Evolutionary conservation across 768 basidiomycete genomes (phyloP), one percentile per base, ranked within the genome.

Genomic region (Russula earlei): DNA sequence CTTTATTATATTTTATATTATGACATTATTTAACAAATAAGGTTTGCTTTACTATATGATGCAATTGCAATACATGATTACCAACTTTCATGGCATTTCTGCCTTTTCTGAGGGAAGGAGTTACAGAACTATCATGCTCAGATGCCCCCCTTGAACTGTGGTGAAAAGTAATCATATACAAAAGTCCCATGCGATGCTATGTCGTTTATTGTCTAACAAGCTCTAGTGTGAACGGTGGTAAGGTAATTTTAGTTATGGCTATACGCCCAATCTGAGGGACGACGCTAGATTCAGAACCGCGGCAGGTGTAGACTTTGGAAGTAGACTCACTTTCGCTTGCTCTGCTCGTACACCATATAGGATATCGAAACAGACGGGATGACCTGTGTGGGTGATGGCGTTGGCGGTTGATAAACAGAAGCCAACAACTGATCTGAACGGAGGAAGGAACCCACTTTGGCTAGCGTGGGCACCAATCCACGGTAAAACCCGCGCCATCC

Each of bases 331-430:
- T 75, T 84, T 68, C 84, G 79, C 74, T 90, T 92, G 64, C 78
- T 83, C 64, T 87, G 82, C 67, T 92, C 90, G 70, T 92, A 92
- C 60, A 96, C 94, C 38, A 96, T 83, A 71, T 96, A 96, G 58
- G 91, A 91, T 71, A 98, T 97, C 8, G 93, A 95, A 41, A 98
- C 95, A 4, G 93, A 86, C 49, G 95, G 95, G 43, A 96, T 84
- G 56, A 98, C 95, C 88, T 91, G 63, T 33, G 10, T 43, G 48
- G 63, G n/a, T 19, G 50, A 22, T 41, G 19, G 37, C 10, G n/a
- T 24, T 4, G 9, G 12, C 29, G 7, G 41, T 14, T 22, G 19
- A 25, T 19, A 25, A 58, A 24, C 10, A 14, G 9, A 9, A 33
- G 19, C 33, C 43, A 34, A 11, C 9, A 36, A 36, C n/a, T n/a